A percentile compares a stretch with the other conserved stretches of the same genome.
Conservation (phyloP, 176 grass and related monocot genomes). For the Oryza nivara region DNA sequence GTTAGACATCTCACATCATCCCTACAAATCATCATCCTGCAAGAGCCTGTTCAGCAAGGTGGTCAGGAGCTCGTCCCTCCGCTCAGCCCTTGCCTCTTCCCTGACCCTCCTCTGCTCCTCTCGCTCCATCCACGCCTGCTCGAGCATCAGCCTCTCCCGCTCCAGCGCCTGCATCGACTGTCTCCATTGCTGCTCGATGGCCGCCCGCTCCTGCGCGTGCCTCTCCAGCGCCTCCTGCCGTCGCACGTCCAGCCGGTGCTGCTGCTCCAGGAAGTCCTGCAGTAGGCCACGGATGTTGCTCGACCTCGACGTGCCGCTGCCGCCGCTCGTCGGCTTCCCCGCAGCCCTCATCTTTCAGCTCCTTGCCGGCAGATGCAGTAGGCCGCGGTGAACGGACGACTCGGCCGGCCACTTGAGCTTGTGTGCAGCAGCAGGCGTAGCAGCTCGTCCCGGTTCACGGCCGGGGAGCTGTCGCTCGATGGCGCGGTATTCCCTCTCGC, state of each 20-base stretch:
- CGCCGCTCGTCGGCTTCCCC: constrained; percentile 30
- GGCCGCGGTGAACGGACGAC: constrained; percentile 21
- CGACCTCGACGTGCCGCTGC: not conserved
- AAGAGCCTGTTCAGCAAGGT: constrained; percentile 68
- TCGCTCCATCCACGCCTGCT: constrained; percentile 77
- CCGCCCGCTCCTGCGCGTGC: constrained; percentile 59
- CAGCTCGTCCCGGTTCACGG: constrained; percentile 10
- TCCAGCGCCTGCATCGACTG: constrained; percentile 79
- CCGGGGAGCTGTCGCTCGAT: constrained; percentile 46
- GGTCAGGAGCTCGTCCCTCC: constrained; percentile 65
- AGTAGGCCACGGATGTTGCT: constrained; percentile 58
- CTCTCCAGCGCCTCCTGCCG: constrained; percentile 74
- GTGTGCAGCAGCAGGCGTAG: constrained; percentile 16
- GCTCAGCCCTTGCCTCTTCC: constrained; percentile 72
- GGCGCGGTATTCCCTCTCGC: not conserved
- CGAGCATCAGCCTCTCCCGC: constrained; percentile 77
- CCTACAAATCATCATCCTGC: constrained; percentile 59
- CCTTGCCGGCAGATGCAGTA: constrained; percentile 17
- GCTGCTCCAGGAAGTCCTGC: constrained; percentile 78
- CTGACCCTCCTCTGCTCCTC: constrained; percentile 88
- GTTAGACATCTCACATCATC: not conserved
- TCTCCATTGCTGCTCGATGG: constrained; percentile 80
- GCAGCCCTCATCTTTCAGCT: constrained; percentile 40
- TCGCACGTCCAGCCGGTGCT: constrained; percentile 64
- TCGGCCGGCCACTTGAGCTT: constrained; percentile 48